phyloP scores from a whole-genome alignment of 495 filamentous ascomycete species.

The Echria macrotheca region DNA sequence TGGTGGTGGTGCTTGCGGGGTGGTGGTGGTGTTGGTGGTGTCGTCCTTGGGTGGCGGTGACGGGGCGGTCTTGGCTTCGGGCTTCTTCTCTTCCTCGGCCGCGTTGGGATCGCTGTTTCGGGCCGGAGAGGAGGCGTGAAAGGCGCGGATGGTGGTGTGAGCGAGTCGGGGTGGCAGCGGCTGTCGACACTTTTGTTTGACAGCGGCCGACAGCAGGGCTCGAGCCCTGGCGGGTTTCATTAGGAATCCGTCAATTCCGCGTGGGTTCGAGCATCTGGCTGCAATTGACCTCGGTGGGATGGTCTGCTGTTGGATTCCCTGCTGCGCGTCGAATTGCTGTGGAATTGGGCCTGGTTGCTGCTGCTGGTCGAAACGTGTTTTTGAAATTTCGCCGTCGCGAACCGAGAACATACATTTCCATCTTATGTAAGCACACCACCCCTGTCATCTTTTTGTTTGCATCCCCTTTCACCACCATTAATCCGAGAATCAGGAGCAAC shows the following conservation, averaged over 20 bases:
- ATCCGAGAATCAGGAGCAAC: no score
- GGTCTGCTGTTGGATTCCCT: no score
- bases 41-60: not conserved
- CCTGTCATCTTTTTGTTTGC: no score
- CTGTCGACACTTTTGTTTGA: conserved; percentile 17
- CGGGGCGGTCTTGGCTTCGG: conserved; percentile 1
- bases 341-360: no score
- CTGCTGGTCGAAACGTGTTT: no score
- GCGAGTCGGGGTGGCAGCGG: conserved; percentile 12
- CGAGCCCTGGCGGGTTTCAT: conserved; percentile 30
- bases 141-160: conserved; percentile 4
- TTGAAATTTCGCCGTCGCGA: conserved; percentile 22
- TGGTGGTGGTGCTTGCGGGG: not conserved
- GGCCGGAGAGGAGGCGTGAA: conserved; percentile 18
- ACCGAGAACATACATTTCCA: no score
- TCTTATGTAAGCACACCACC: no score
- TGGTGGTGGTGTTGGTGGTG: not conserved
- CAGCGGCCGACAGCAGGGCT: conserved; percentile 29
- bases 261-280: conserved; percentile 15
- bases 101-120: conserved; percentile 12
- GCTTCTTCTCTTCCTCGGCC: not conserved
- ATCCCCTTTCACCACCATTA: no score
- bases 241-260: conserved; percentile 6
- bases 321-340: no score
- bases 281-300: conserved; percentile 10